A percentile compares a stretch with the other conserved stretches of the same genome.
phyloP scores from a whole-genome alignment of 2,329 filamentous ascomycete genomes.

The Chaetothyriales sp. region DNA sequence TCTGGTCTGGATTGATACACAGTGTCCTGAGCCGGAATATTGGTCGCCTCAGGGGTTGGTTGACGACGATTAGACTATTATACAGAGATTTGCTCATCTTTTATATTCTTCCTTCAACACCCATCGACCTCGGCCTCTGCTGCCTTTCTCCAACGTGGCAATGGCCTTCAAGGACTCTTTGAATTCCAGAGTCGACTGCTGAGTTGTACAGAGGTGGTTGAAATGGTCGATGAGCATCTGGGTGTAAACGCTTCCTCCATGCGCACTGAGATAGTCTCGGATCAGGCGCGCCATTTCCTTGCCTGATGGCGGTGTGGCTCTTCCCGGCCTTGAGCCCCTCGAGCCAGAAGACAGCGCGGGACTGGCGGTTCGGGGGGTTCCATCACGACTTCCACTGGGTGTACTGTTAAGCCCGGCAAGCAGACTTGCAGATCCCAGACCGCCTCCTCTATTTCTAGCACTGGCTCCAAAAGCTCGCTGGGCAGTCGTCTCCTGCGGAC shows the following conservation, averaged over 20 bases:
- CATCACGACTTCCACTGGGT: conserved; percentile 23
- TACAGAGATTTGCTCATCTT: conserved; percentile 3
- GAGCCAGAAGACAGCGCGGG: conserved; percentile 15
- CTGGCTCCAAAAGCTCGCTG: conserved; percentile 30
- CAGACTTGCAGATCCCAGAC: conserved; percentile 30
- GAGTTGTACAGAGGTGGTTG: conserved; percentile 58
- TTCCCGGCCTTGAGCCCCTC: conserved; percentile 12
- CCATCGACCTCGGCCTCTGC: conserved; percentile 40
- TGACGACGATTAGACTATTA: conserved; percentile 27
- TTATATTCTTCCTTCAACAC: conserved; percentile 43
- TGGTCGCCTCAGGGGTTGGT: conserved; percentile 46
- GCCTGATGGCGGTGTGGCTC: conserved; percentile 26
- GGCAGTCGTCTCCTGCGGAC: conserved; percentile 41
- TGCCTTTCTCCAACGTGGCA: conserved; percentile 50
- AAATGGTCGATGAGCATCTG: conserved; percentile 86
- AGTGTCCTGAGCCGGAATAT: conserved; percentile 77
- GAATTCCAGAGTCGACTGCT: conserved; percentile 59
- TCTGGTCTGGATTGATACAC: conserved; percentile 85
- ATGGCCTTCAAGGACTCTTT: conserved; percentile 64
- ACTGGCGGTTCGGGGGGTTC: conserved; percentile 12
- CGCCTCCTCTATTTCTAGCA: conserved; percentile 14
- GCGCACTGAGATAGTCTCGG: conserved; percentile 59
- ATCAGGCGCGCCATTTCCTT: conserved; percentile 59
- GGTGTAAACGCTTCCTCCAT: conserved; percentile 64
- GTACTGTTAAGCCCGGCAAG: conserved; percentile 43